Evolutionary conservation across 2,329 filamentous ascomycete genomes (phyloP), one percentile per base, ranked within the genome.

Genomic region (Trichoderma sp.): DNA sequence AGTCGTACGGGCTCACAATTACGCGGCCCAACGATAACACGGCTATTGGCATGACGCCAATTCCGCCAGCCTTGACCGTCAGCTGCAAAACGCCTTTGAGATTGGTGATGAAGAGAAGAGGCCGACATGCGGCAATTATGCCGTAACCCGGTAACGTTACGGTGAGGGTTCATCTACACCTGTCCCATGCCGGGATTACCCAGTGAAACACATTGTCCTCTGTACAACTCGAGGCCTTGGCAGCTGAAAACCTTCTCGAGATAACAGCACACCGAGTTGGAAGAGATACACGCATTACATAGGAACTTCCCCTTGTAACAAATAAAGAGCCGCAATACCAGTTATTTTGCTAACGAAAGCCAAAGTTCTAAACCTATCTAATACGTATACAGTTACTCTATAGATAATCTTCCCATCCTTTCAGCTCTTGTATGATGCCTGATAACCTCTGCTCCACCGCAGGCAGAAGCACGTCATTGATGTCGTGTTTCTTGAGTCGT

Each of bases 381-480:
- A 57, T 24, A 28, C 28, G 47, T 12, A 11, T 34, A 15, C 18
- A 18, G n/a, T 9, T 15, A 43, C 6, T 34, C 26, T 60, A 68
- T 30, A 68, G 36, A 15, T 68, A 68, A 60, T 68, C 65, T 36
- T 68, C 65, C 65, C 65, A 68, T 18, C 65, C 65, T 3, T 68
- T 68, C 53, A 68, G 34, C 28, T 68, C 65, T 6, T 58, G 53
- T 47, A 68, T 68, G 53, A 68, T 47, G 2, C n/a, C 11, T 5
- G 34, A 58, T 18, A 68, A 24, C n/a, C 65, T 60, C 56, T 58
- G 36, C 36, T 68, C 65, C n/a, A 60, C 65, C 7, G 26, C 65
- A 15, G 53, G 53, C 12, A 68, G 56, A 43, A 68, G 53, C 26
- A 60, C 65, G 56, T 68, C 65, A 47, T 60, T 58, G 34, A 51